phyloP scores from a whole-genome alignment of 805 yeast species.

The Kuraishia molischiana region DNA sequence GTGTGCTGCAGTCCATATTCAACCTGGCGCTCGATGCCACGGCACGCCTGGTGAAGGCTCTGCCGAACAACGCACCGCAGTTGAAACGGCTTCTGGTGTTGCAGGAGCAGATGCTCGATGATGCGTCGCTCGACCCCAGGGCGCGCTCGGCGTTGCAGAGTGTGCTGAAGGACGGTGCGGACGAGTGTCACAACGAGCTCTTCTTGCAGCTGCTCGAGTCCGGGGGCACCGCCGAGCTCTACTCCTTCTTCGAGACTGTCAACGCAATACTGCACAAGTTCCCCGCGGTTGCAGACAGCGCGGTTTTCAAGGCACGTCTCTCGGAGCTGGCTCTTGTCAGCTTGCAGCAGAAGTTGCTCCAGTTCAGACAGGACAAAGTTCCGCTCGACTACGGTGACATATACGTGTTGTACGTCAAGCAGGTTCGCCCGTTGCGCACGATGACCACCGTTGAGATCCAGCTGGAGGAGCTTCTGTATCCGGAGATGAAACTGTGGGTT shows the following conservation, averaged over 20 bases:
- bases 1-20: neutral
- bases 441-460: neutral
- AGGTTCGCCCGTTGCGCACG: neutral
- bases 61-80: neutral
- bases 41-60: neutral
- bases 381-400: neutral
- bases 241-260: neutral
- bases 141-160: neutral
- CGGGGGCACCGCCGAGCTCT: neutral
- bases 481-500: neutral
- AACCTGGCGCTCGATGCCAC: neutral
- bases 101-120: neutral
- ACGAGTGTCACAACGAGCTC: neutral
- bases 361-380: neutral
- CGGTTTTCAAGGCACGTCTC: neutral
- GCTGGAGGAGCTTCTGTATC: neutral
- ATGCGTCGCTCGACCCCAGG: neutral
- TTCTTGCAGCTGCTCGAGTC: neutral
- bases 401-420: neutral
- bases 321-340: neutral
- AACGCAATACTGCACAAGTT: neutral
- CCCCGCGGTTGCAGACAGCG: neutral
- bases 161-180: neutral
- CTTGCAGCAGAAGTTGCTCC: neutral
- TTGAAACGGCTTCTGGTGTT: neutral